Percentiles rank a stretch among this genome's conserved stretches.
phyloP scores from a whole-genome alignment of 2,329 filamentous ascomycete genomes.

The Plenodomus biglobosus region DNA sequence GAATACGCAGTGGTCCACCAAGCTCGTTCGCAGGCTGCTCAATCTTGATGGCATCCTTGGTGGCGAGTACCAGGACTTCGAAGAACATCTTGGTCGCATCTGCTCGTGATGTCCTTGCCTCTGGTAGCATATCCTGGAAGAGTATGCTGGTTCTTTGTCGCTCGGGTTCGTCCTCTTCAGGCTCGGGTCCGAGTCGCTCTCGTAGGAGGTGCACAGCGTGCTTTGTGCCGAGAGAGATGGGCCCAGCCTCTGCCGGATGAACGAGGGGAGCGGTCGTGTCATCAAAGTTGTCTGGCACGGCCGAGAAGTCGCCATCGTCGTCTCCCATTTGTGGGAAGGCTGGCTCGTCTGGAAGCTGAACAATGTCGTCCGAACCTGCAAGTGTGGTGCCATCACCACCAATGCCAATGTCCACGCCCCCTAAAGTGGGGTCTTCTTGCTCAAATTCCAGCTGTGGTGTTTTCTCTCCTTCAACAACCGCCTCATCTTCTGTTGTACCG shows the following conservation, averaged over 20 bases:
- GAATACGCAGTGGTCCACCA: constrained; percentile 77
- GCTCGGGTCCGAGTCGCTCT: constrained; percentile 77
- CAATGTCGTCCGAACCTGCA: constrained; percentile 27
- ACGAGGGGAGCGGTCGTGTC: constrained; percentile 74
- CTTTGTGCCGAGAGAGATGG: constrained; percentile 87
- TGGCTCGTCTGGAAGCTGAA: constrained; percentile 35
- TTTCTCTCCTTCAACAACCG: constrained; percentile 56
- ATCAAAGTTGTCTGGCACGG: constrained; percentile 64
- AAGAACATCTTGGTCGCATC: constrained; percentile 99
- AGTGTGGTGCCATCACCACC: constrained; percentile 39
- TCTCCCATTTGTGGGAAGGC: constrained; percentile 30
- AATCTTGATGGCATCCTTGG: constrained; percentile 96
- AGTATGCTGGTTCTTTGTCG: constrained; percentile 76
- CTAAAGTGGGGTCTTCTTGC: constrained; percentile 52
- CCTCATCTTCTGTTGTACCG: constrained; percentile 65
- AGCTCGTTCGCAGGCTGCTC: constrained; percentile 74
- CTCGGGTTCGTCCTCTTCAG: constrained; percentile 66
- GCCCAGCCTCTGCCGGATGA: constrained; percentile 80
- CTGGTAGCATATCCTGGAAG: constrained; percentile 89
- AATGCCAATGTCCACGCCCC: constrained; percentile 48
- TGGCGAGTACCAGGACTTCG: constrained; percentile 90
- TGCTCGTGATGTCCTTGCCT: constrained; percentile 74
- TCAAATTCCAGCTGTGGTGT: constrained; percentile 66
- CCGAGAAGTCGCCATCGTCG: constrained; percentile 43
- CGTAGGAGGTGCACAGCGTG: constrained; percentile 94